phyloP scores from a whole-genome alignment of 306 rosid genomes.

The Morella rubra region DNA sequence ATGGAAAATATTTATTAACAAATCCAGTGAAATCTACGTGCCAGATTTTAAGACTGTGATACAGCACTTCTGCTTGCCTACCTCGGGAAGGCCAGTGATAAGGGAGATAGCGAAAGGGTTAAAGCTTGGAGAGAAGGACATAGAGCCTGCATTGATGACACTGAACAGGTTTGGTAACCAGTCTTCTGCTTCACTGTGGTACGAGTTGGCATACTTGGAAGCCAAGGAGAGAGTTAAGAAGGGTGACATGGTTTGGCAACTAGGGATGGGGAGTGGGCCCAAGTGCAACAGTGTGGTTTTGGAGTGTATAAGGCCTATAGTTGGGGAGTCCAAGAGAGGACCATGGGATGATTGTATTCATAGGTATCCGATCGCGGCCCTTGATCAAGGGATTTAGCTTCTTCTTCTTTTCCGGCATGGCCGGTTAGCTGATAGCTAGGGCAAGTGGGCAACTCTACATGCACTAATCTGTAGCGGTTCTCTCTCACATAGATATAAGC shows the following conservation, averaged over 20 bases:
- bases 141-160: conserved; percentile 78
- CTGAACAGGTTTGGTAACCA: conserved; percentile 83
- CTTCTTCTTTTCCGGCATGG: too few relatives aligned
- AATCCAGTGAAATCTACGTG: conserved; percentile 44
- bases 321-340: conserved; percentile 42
- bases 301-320: conserved; percentile 47
- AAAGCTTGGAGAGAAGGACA: conserved; percentile 58
- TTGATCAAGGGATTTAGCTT: not conserved
- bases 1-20: conserved; percentile 33
- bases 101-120: conserved; percentile 63
- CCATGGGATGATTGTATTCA: conserved; percentile 75
- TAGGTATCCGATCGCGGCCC: conserved; percentile 44
- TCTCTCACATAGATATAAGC: too few relatives aligned
- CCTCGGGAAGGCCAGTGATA: conserved; percentile 61
- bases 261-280: conserved; percentile 85
- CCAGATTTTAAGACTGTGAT: conserved; percentile 70
- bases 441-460: not conserved
- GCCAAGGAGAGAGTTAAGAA: conserved; percentile 56
- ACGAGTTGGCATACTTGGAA: conserved; percentile 85
- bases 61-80: conserved; percentile 66
- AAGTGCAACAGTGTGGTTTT: conserved; percentile 64
- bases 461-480: not conserved
- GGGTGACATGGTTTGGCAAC: conserved; percentile 63
- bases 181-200: conserved; percentile 76
- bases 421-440: too few relatives aligned